Evolutionary conservation across 2,329 filamentous ascomycete genomes (phyloP).

Genomic region (Xylariaceae sp.): DNA sequence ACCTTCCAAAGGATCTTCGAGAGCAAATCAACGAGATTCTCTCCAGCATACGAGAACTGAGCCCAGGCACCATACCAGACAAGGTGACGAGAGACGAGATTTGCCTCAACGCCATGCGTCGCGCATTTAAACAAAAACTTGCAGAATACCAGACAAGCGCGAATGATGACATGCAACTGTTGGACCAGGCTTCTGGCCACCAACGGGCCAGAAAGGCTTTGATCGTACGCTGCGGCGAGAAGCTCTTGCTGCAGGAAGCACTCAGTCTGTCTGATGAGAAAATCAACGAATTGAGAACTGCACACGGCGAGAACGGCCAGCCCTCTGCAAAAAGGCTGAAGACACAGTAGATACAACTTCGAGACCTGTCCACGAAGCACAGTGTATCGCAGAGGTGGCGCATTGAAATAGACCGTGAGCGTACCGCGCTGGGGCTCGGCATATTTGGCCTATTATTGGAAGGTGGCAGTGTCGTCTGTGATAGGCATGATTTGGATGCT

Average conservation of each 20-base stretch:
- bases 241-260: constrained; percentile 60
- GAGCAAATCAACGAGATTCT: constrained; percentile 51
- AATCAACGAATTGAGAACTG: constrained; percentile 17
- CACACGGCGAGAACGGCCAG: constrained; percentile 17
- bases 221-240: constrained; percentile 69
- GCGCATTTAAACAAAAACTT: constrained; percentile 37
- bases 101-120: constrained; percentile 39
- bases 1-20: constrained; percentile 49
- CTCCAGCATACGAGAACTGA: constrained; percentile 47
- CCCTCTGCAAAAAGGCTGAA: constrained; percentile 25
- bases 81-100: constrained; percentile 50
- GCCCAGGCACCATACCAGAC: constrained; percentile 42
- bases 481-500: too few species aligned
- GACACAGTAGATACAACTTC: too few species aligned
- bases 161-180: constrained; percentile 40
- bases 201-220: constrained; percentile 58
- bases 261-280: constrained; percentile 36
- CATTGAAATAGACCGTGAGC: too few species aligned
- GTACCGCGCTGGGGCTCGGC: too few species aligned
- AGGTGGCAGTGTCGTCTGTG: too few species aligned
- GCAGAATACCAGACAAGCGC: constrained; percentile 43
- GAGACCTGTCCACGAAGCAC: too few species aligned
- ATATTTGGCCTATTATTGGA: too few species aligned
- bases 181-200: constrained; percentile 21
- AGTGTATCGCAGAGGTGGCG: too few species aligned